A percentile compares a stretch with the other conserved stretches of the same genome.
Evolutionary conservation across 768 basidiomycete species (phyloP).

Genomic region (Leccinum disarticulatum): DNA sequence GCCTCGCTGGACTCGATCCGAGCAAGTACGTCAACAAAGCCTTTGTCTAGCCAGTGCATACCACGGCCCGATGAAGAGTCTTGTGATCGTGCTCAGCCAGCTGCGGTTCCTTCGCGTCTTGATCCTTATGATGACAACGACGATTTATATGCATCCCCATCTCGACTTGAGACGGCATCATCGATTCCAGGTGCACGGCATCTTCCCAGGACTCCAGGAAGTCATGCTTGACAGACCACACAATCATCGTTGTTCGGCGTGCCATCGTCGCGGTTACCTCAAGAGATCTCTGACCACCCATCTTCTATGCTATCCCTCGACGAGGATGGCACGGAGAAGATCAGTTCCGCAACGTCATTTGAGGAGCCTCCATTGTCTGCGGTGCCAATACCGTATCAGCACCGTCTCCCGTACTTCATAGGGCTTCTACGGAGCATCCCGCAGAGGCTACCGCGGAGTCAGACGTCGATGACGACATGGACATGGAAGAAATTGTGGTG

Average conservation of each 20-base stretch:
- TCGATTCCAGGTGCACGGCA: constrained; percentile 65
- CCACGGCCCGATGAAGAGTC: constrained; percentile 5
- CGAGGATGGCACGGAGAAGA: constrained; percentile 1
- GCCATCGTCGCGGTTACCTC: constrained; percentile 34
- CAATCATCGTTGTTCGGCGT: constrained; percentile 37
- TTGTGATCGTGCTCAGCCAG: neutral
- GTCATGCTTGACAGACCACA: constrained; percentile 11
- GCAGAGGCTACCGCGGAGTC: constrained; percentile 6
- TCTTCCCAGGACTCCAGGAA: constrained; percentile 21
- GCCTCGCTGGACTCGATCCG: constrained; percentile 49
- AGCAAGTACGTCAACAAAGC: neutral
- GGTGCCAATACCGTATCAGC: neutral
- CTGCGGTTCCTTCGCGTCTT: neutral
- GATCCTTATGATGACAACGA: constrained; percentile 34
- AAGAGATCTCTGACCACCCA: neutral
- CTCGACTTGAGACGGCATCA: constrained; percentile 63
- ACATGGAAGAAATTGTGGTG: constrained; percentile 28
- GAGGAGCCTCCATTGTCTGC: constrained; percentile 10
- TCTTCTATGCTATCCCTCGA: neutral
- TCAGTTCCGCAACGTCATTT: neutral
- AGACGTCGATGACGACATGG: constrained; percentile 40
- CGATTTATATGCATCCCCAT: constrained; percentile 51
- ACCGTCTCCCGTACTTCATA: constrained; percentile 2
- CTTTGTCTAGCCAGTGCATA: constrained; percentile 6
- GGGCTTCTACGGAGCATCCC: neutral